Evolutionary conservation across 352 stramenopile genomes (phyloP).

Genomic region (Phytopythium aichiense): DNA sequence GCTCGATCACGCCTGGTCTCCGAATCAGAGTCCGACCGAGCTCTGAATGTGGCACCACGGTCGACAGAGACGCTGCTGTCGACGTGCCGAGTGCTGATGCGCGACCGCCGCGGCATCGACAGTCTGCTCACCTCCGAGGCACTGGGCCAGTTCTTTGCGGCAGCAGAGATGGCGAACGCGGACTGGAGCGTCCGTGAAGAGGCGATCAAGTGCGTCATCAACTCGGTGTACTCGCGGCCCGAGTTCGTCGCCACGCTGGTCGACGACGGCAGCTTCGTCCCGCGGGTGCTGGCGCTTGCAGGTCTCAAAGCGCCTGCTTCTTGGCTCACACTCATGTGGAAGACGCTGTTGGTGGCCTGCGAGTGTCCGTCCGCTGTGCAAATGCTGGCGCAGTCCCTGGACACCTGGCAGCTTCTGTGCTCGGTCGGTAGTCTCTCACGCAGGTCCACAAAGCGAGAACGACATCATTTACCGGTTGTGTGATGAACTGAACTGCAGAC

Average conservation of each 20-base stretch:
- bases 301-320: slow-evolving; percentile 20
- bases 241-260: slow-evolving; percentile 39
- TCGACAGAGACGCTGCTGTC: slow-evolving; percentile 21
- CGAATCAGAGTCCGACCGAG: neutral
- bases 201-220: slow-evolving; percentile 66
- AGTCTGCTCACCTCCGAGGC: slow-evolving; percentile 40
- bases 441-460: neutral
- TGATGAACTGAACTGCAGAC: slow-evolving; percentile 22
- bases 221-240: slow-evolving; percentile 53
- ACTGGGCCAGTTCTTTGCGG: slow-evolving; percentile 27
- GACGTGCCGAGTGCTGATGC: slow-evolving; percentile 59
- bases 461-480: neutral
- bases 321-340: slow-evolving; percentile 57
- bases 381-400: slow-evolving; percentile 21
- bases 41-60: neutral
- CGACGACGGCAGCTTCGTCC: slow-evolving; percentile 5
- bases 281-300: slow-evolving; percentile 26
- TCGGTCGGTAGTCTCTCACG: slow-evolving; percentile 6
- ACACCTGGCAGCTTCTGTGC: slow-evolving; percentile 42
- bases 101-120: slow-evolving; percentile 57
- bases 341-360: slow-evolving; percentile 46
- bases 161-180: slow-evolving; percentile 13
- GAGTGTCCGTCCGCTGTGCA: slow-evolving; percentile 28
- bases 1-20: neutral
- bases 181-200: slow-evolving; percentile 35